A percentile compares a stretch with the other conserved stretches of the same genome.
These are phyloP conservation scores for Epichloe hybrida DNA, from an alignment of 2,329 filamentous ascomycete species.

Conservation along the genomic window DNA sequence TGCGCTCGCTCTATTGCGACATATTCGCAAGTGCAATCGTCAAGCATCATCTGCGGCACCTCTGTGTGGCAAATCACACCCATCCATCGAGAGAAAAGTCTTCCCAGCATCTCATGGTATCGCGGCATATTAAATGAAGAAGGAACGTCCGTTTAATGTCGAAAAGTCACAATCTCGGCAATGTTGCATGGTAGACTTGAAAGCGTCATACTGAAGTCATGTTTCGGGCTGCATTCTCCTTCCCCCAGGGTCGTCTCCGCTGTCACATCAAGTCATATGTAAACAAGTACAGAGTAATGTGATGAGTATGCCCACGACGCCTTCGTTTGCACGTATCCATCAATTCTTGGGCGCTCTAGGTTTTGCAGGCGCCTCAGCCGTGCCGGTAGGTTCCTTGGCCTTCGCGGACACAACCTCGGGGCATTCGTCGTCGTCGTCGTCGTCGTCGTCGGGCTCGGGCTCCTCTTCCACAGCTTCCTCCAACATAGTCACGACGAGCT, in stretches of 20 bases:
- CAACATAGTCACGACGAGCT: conserved; percentile 39
- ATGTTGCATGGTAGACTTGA: background rate
- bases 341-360: conserved; percentile 8
- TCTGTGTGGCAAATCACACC: too few relatives aligned
- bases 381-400: conserved; percentile 6
- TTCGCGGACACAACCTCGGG: conserved; percentile 11
- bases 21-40: too few relatives aligned
- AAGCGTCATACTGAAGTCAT: background rate
- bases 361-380: background rate
- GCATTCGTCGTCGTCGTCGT: conserved; percentile 19
- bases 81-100: too few relatives aligned
- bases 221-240: background rate
- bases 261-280: background rate
- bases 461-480: conserved; percentile 40
- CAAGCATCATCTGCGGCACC: too few relatives aligned
- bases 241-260: background rate
- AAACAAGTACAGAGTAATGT: background rate
- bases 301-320: background rate
- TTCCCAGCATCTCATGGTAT: too few relatives aligned
- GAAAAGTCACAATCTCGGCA: background rate
- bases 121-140: too few relatives aligned
- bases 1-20: too few relatives aligned
- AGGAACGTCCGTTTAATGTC: too few relatives aligned
- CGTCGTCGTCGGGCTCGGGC: conserved; percentile 16
- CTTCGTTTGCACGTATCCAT: background rate